Percentiles rank a stretch among this genome's conserved stretches.
phyloP scores from a whole-genome alignment of 2,329 filamentous ascomycete genomes.

The Hypocreales sp. region DNA sequence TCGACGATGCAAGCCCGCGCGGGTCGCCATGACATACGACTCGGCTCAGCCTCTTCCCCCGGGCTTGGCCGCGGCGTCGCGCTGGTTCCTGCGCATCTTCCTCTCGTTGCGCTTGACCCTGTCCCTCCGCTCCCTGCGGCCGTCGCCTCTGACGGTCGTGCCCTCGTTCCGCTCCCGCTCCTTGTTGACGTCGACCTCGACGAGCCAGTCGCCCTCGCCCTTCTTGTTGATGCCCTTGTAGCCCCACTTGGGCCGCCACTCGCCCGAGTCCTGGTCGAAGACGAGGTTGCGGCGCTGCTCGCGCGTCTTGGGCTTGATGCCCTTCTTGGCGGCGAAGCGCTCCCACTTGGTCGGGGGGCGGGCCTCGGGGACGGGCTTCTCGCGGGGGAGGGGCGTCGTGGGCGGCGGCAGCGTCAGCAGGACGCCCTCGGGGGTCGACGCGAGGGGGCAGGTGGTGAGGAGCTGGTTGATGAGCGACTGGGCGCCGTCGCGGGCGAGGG shows the following conservation, averaged over 20 bases:
- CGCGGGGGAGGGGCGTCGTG: conserved; percentile 62
- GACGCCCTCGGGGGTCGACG: conserved; percentile 53
- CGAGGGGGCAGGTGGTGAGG: conserved; percentile 71
- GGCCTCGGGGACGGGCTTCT: conserved; percentile 74
- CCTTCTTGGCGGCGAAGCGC: conserved; percentile 91
- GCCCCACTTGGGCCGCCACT: conserved; percentile 92
- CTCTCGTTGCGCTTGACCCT: conserved; percentile 56
- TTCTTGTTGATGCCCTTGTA: conserved; percentile 84
- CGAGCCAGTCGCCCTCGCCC: conserved; percentile 71
- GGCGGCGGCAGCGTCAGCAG: conserved; percentile 62
- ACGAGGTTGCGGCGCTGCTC: conserved; percentile 60
- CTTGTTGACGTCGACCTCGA: conserved; percentile 74
- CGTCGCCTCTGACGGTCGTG: conserved; percentile 44
- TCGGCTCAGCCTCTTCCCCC: conserved; percentile 9
- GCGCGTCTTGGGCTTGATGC: conserved; percentile 77
- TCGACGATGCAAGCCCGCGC: conserved; percentile 1
- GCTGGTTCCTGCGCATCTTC: conserved; percentile 51
- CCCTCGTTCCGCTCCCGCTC: conserved; percentile 48
- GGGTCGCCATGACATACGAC: no score
- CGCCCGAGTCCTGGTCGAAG: conserved; percentile 70
- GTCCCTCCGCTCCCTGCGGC: conserved; percentile 51
- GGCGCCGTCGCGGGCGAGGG: conserved; percentile 72
- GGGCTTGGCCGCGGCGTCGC: conserved; percentile 19
- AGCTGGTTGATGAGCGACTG: conserved; percentile 92
- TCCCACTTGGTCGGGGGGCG: conserved; percentile 90